Evolutionary conservation across 1,139 yeast genomes (phyloP).

Genomic region (Blastobotrys proliferans): DNA sequence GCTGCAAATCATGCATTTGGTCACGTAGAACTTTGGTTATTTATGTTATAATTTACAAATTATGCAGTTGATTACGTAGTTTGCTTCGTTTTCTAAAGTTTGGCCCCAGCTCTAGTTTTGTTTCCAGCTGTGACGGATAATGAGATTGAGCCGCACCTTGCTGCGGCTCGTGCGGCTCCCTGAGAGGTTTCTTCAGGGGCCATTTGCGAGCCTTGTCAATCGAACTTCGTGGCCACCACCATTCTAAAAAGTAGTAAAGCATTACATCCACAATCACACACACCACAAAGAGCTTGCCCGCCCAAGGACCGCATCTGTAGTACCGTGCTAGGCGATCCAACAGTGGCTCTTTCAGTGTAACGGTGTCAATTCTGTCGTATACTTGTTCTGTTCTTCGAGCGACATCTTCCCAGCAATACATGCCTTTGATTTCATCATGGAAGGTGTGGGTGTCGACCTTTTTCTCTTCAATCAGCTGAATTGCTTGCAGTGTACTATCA

Average conservation of each 20-base stretch:
- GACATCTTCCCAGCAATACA: slow-evolving; percentile 93
- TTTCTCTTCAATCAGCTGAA: slow-evolving; percentile 51
- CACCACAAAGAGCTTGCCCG: slow-evolving; percentile 75
- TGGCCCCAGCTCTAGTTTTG: too few relatives aligned
- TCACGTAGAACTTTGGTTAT: slow-evolving; percentile 1
- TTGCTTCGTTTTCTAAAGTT: too few relatives aligned
- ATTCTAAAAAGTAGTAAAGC: slow-evolving; percentile 58
- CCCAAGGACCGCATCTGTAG: slow-evolving; percentile 76
- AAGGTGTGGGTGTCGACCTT: slow-evolving; percentile 67
- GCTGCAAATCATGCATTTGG: slow-evolving; percentile 9
- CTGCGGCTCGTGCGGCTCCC: too few relatives aligned
- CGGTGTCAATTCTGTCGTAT: slow-evolving; percentile 51
- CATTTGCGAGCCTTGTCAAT: slow-evolving; percentile 77
- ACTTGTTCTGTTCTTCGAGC: slow-evolving; percentile 83
- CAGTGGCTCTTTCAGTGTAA: slow-evolving; percentile 47
- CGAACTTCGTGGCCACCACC: slow-evolving; percentile 59
- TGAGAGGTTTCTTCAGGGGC: slow-evolving; percentile 43
- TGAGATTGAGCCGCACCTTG: too few relatives aligned
- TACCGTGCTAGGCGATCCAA: slow-evolving; percentile 53
- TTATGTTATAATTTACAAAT: too few relatives aligned
- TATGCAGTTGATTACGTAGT: too few relatives aligned
- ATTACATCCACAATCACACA: slow-evolving; percentile 78
- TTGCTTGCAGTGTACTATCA: slow-evolving; percentile 63
- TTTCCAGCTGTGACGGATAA: too few relatives aligned
- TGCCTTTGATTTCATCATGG: slow-evolving; percentile 69